These are phyloP conservation scores for Russula earlei DNA, from an alignment of 768 basidiomycete genomes.

Conservation along the genomic window DNA sequence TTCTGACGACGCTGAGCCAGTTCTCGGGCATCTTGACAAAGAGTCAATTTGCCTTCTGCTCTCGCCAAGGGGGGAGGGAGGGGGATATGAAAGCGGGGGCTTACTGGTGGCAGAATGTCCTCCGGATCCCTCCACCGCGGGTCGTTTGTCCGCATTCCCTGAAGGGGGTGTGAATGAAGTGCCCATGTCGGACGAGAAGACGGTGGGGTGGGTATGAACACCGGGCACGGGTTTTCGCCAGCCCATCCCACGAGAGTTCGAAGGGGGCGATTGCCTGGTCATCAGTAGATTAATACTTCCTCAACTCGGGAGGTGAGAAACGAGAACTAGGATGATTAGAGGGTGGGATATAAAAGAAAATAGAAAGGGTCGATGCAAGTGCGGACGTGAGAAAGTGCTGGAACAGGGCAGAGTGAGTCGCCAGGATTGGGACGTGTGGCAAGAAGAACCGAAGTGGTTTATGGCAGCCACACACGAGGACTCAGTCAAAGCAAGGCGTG, in stretches of 20 bases:
- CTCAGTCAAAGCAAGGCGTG: conserved; percentile 6
- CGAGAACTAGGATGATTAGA: conserved; percentile 2
- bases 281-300: conserved; percentile 3
- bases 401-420: conserved; percentile 5
- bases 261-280: conserved; percentile 12
- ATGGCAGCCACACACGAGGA: conserved; percentile 12
- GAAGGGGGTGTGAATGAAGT: conserved; percentile 8
- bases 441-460: background rate
- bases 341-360: conserved; percentile 10
- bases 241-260: conserved; percentile 11
- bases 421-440: conserved; percentile 10
- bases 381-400: conserved; percentile 7
- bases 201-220: conserved; percentile 18
- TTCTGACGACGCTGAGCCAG: conserved; percentile 9
- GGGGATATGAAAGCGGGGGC: background rate
- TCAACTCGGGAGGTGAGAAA: conserved; percentile 12
- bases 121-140: background rate
- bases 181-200: conserved; percentile 9
- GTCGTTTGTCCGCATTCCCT: background rate
- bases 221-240: conserved; percentile 20
- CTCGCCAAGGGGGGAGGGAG: background rate
- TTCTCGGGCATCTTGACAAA: conserved; percentile 12
- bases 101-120: conserved; percentile 5
- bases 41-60: background rate
- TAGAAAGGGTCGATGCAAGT: conserved; percentile 4